Base-by-base conservation (phyloP, 352 stramenopile species). In the Lagenidium sp. region DNA sequence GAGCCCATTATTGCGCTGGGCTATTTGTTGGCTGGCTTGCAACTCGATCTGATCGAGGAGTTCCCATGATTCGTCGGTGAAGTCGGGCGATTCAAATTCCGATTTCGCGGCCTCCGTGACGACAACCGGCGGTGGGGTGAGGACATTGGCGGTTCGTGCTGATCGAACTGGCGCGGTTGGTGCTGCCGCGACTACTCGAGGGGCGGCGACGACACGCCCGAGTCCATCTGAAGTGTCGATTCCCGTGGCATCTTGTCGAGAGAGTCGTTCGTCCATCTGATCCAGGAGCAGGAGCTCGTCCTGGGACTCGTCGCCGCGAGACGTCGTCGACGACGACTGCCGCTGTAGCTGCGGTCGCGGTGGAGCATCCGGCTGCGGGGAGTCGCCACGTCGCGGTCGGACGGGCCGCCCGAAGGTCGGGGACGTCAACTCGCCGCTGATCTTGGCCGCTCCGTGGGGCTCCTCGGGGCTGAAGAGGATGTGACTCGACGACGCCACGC, bases 51-150 rank as follows among this genome's bases (percentile, higher is more conserved):
- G 69, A 21, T 92, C 77, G 10, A 90, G 37, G 30, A 84, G 41
- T 11, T 80, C 70, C 77, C 76, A 92, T 23, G 74, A 82, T 30
- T 92, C 80, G 16, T 81, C 71, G 4, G 76, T 86, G n/a, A 92
- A 63, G 22, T 64, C 55, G 2, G 79, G 71, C 18, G 65, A 74
- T 26, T 77, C 80, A 20, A 69, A 65, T 28, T 86, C 75, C 8
- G 50, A 57, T 60, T 41, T 69, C 26, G 15, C 22, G 18, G n/a
- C 36, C 39, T 20, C 28, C 38, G 32, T 24, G 48, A 53, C 10
- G 31, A 16, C 15, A 16, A 29, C 12, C 28, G 28, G 28, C 8
- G 28, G 28, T 15, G 28, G 8, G 8, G 15, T 32, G 28, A 32
- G 8, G 28, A 32, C n/a, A n/a, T n/a, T n/a, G n/a, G n/a, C n/a